phyloP scores from a whole-genome alignment of 176 grass and related monocot genomes.

The Miscanthus lutarioriparius region DNA sequence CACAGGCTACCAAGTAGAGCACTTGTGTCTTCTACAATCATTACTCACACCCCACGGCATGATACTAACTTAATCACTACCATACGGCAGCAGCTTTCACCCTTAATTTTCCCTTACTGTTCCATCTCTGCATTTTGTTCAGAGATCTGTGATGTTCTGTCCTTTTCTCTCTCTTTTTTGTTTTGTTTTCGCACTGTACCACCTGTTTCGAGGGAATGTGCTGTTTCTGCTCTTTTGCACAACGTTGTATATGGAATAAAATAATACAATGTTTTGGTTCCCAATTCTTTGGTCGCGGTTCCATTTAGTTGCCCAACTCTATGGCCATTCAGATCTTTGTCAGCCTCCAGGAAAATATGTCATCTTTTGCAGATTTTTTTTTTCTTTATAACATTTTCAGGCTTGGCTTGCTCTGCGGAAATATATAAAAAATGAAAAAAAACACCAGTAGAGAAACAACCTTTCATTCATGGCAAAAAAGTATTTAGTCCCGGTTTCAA shows the following conservation, averaged over 20 bases:
- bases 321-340: neutral
- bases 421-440: neutral
- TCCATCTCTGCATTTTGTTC: slow-evolving; percentile 19
- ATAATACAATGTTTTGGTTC: neutral
- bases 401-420: neutral
- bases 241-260: neutral
- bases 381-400: neutral
- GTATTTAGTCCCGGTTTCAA: too few species aligned
- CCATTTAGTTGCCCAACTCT: neutral
- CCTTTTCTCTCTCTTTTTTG: neutral
- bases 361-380: neutral
- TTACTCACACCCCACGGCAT: slow-evolving; percentile 34
- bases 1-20: slow-evolving; percentile 69
- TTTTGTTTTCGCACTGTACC: neutral
- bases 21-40: slow-evolving; percentile 35
- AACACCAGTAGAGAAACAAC: too few species aligned
- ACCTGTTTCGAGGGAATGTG: neutral
- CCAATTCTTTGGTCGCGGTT: neutral
- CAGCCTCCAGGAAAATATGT: neutral
- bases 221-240: neutral
- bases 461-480: too few species aligned
- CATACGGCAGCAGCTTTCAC: slow-evolving; percentile 16
- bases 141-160: slow-evolving; percentile 6
- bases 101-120: neutral
- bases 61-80: slow-evolving; percentile 34